Evolutionary conservation across 352 stramenopile species (phyloP).

Genomic region (Globisporangium sylvaticum): DNA sequence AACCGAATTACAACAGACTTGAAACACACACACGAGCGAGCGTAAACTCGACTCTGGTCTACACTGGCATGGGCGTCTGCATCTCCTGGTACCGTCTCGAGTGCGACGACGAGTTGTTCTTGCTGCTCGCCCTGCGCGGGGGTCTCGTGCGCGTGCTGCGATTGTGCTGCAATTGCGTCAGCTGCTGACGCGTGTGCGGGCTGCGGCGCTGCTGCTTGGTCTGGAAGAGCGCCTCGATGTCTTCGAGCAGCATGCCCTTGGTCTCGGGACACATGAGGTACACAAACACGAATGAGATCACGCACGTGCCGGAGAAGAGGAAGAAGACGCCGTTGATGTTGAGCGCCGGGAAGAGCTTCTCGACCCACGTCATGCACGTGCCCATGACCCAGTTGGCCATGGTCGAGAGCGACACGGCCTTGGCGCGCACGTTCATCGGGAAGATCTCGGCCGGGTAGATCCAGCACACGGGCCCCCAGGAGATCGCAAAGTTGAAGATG

Average conservation of each 20-base stretch:
- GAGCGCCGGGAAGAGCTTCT: constrained; percentile 26
- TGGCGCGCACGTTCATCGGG: constrained; percentile 37
- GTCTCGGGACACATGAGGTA: constrained; percentile 37
- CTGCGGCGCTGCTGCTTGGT: neutral
- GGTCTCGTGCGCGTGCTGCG: neutral
- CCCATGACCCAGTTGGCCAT: constrained; percentile 43
- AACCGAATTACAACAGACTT: neutral
- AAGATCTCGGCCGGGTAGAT: constrained; percentile 56
- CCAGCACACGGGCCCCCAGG: constrained; percentile 47
- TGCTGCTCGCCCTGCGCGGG: neutral
- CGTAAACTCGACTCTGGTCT: neutral
- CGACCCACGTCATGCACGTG: constrained; percentile 28
- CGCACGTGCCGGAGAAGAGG: constrained; percentile 40
- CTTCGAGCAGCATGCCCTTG: constrained; percentile 38
- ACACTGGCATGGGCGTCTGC: neutral
- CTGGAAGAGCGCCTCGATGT: constrained; percentile 39
- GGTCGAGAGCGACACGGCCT: constrained; percentile 42
- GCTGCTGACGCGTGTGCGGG: neutral
- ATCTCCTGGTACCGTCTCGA: neutral
- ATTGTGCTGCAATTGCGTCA: neutral
- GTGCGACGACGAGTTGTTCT: neutral
- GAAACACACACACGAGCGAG: neutral
- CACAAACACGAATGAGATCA: constrained; percentile 30
- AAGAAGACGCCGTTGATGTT: constrained; percentile 57
- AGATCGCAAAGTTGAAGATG: constrained; percentile 52